Base-by-base conservation (phyloP, 257 asterid genomes). In the Nicotiana otophora region DNA sequence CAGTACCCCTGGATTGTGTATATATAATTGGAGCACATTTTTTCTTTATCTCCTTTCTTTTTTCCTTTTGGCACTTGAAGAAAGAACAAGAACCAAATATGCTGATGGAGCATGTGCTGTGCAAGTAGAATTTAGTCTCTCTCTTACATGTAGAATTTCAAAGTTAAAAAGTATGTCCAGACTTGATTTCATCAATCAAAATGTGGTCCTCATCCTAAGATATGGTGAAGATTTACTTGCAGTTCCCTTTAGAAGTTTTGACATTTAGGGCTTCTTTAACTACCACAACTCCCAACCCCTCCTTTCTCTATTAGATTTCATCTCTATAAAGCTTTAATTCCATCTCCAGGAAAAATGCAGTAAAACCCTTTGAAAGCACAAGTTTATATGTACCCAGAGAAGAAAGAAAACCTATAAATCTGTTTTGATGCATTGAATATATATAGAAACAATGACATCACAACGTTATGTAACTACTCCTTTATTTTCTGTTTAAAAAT, bases 161-260 rank as follows among this genome's bases (percentile, higher is more conserved):
- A 75, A 15, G 42, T 26, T 26, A 7, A 39, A 72, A 42, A 66
- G 26, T 75, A 51, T 75, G 26, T 28, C 28, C 77, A 39, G 42
- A 75, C 80, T 75, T 75, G 64, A 51, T 75, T 75, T 1, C 80
- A 51, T 51, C 64, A 75, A 51, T 42, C 4, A 42, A 9, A 42
- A 9, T 75, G 63, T 75, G 80, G 80, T 51, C 63, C 80, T 75
- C 42, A 75, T 51, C 10, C 80, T 75, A 75, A 51, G 80, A 75
- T 75, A 75, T 26, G 63, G 26, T 75, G 80, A 51, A 51, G 80
- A 75, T 75, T 75, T 75, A 16, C 4, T 75, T 75, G 26, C 63
- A 48, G 7, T 75, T 75, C 42, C 5, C 63, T 23, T 74, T 26
- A 48, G 63, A 51, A 51, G 26, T 75, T 75, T 75, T 75, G 80